Percentiles rank a stretch among this genome's conserved stretches.
Evolutionary conservation across 805 yeast genomes (phyloP).

Genomic region (Candida fluviatilis): DNA sequence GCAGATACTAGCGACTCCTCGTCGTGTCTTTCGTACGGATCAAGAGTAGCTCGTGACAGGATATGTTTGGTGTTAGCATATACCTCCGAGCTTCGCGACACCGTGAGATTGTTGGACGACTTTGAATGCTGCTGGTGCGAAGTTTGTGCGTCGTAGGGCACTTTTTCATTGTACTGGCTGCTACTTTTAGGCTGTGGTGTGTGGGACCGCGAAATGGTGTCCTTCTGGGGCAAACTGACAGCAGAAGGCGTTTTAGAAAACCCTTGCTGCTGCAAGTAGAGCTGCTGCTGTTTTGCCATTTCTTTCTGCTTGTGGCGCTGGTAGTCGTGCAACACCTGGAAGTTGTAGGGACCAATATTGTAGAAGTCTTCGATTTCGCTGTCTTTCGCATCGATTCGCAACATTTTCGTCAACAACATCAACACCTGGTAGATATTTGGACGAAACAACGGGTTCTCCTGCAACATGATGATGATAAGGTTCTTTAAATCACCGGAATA

Average conservation of each 20-base stretch:
- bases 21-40: not conserved
- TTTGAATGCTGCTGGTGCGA: not conserved
- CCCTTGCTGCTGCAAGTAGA: constrained; percentile 34
- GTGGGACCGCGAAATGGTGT: constrained; percentile 1
- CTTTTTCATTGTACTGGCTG: not conserved
- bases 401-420: constrained; percentile 54
- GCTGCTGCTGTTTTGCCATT: constrained; percentile 30
- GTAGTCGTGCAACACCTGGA: constrained; percentile 50
- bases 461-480: constrained; percentile 72
- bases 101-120: not conserved
- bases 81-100: not conserved
- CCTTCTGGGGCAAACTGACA: constrained; percentile 1
- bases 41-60: not conserved
- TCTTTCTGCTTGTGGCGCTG: constrained; percentile 38
- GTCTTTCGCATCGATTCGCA: constrained; percentile 27
- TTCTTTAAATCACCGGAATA: constrained; percentile 71
- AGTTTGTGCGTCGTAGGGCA: not conserved
- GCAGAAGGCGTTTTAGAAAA: constrained; percentile 4
- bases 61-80: not conserved
- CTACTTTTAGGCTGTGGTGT: not conserved
- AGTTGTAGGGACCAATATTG: constrained; percentile 51
- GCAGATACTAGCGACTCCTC: not conserved
- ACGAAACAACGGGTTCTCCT: constrained; percentile 75
- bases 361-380: constrained; percentile 41
- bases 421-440: constrained; percentile 87